Percentiles rank a stretch among this genome's conserved stretches.
phyloP scores from a whole-genome alignment of 208 protist species.

The Perkinsela sp. region DNA sequence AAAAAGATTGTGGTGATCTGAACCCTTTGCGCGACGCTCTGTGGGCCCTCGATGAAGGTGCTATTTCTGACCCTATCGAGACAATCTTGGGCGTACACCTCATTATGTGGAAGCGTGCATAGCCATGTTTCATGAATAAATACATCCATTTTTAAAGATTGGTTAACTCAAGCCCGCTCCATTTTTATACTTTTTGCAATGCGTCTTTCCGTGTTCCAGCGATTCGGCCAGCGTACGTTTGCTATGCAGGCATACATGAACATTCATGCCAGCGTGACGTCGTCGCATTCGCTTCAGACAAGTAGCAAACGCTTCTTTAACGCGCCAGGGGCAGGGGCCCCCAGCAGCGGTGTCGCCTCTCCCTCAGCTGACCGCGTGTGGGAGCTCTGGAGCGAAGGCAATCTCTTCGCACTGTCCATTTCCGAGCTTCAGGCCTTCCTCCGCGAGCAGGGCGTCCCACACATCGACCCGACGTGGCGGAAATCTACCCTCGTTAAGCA shows the following conservation, averaged over 20 bases:
- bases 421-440: constrained; percentile 42
- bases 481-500: constrained; percentile 47
- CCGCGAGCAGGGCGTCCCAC: constrained; percentile 6
- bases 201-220: constrained; percentile 1
- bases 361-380: constrained; percentile 23
- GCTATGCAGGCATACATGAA: not conserved
- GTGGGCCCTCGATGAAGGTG: not conserved
- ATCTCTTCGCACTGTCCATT: constrained; percentile 54
- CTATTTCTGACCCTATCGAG: constrained; percentile 5
- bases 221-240: not conserved
- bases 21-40: not conserved
- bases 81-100: constrained; percentile 4
- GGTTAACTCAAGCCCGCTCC: no score
- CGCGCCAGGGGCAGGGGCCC: not conserved
- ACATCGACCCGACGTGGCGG: constrained; percentile 10
- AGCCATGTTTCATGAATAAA: no score
- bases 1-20: not conserved
- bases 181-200: constrained; percentile 5
- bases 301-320: not conserved
- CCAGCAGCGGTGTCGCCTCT: not conserved
- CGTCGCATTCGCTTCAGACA: not conserved
- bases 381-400: constrained; percentile 61
- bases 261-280: not conserved
- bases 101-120: constrained; percentile 3
- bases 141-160: no score